Conservation (phyloP, 345 rosid species). For the Erucastrum elatum region DNA sequence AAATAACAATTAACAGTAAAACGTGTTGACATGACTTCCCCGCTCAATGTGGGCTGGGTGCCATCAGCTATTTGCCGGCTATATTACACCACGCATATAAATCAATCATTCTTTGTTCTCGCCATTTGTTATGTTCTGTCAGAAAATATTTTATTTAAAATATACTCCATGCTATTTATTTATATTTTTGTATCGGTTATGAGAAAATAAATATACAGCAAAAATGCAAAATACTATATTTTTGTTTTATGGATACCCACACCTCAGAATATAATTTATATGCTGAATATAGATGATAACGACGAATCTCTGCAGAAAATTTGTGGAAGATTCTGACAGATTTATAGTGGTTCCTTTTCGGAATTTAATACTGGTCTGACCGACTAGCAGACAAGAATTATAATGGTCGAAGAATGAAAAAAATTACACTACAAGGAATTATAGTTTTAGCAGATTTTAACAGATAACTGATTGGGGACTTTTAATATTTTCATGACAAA, state of each 20-base stretch:
- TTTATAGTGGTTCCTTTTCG: background rate
- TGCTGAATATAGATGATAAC: background rate
- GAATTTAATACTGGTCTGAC: background rate
- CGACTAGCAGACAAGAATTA: background rate
- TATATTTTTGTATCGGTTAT: background rate
- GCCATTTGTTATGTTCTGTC: constrained; percentile 24
- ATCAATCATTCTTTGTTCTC: background rate
- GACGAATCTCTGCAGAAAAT: constrained; percentile 21
- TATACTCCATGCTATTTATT: too few species aligned
- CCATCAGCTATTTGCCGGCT: constrained; percentile 37
- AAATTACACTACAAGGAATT: background rate
- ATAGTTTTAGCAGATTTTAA: background rate
- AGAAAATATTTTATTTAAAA: background rate
- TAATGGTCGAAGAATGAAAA: background rate
- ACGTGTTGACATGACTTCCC: constrained; percentile 44
- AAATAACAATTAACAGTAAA: constrained; percentile 24
- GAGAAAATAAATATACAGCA: background rate
- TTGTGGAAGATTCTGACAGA: constrained; percentile 25
- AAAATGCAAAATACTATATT: background rate
- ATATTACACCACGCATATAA: constrained; percentile 36
- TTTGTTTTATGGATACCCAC: background rate
- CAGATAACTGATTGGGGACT: background rate
- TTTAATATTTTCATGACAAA: background rate
- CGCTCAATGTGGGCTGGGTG: constrained; percentile 41
- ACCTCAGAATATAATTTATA: background rate